Base-by-base conservation (phyloP, 1,284 basidiomycete species). In the Puccinia triticina region DNA sequence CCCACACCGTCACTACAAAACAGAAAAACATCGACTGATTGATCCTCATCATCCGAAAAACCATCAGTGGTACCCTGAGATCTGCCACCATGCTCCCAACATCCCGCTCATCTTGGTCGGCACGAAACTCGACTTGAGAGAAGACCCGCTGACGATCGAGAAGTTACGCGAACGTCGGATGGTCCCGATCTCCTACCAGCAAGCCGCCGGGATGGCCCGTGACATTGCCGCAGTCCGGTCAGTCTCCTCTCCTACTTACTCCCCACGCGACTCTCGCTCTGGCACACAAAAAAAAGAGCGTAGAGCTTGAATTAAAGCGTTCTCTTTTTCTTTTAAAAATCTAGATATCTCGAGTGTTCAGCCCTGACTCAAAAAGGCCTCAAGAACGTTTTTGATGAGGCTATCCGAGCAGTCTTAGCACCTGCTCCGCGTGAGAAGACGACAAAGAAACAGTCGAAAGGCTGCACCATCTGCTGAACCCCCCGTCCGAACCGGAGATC, bases 331-430 rank as follows among this genome's bases (percentile, higher is more conserved):
- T 57, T 46, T 37, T 7, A 10, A n/a, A n/a, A n/a, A n/a, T n/a
- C 34, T 84, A 96, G 95, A 88, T 99, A 98, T 87, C 89, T 98
- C 83, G 96, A 99, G 88, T 98, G 96, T 87, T 97, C 95, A 37
- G 97, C 97, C 61, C 89, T 99, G 85, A 98, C 97, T 67, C 97
- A 99, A 90, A 96, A 98, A 88, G 96, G 95, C 32, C 88, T 98
- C 86, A 97, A 97, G 91, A 94, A 92, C 69, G 95, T 98, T 66
- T 98, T 98, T 87, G 96, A 98, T 87, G 95, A 98, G 88, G 95
- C 95, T 48, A 97, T 97, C 86, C 91, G 95, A 29, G 88, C 88
- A 34, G 88, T 89, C 79, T 85, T 89, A 21, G 86, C 87, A 0
- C 88, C 88, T 10, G 85, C 86, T 61, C 84, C 86, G 16, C 85